These are phyloP conservation scores for Berkeleyomyces basicola DNA, from an alignment of 2,329 filamentous ascomycete genomes.

Conservation along the genomic window DNA sequence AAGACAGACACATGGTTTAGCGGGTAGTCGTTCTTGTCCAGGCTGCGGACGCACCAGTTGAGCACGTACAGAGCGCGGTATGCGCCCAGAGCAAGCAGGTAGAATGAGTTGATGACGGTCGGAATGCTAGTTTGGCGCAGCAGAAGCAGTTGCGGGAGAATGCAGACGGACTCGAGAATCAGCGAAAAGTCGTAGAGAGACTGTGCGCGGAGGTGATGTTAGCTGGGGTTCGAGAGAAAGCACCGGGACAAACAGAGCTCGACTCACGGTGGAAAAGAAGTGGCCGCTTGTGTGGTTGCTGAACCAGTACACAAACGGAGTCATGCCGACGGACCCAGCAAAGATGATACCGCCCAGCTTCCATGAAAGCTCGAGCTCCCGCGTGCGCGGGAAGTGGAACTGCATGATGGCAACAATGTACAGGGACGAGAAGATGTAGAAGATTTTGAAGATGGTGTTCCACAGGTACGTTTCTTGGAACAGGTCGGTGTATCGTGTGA, in stretches of 20 bases:
- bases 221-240: background rate
- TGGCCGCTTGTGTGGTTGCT: background rate
- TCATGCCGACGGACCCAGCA: conserved; percentile 44
- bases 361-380: conserved; percentile 86
- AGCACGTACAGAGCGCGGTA: conserved; percentile 82
- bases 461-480: conserved; percentile 42
- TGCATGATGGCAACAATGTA: conserved; percentile 86
- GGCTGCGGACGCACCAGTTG: conserved; percentile 67
- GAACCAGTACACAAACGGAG: conserved; percentile 41
- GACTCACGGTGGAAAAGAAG: conserved; percentile 32
- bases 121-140: conserved; percentile 89
- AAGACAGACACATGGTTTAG: conserved; percentile 61
- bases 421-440: conserved; percentile 69
- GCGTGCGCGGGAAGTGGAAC: conserved; percentile 67
- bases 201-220: conserved; percentile 27
- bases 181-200: conserved; percentile 77
- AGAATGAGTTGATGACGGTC: conserved; percentile 93
- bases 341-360: conserved; percentile 62
- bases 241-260: background rate
- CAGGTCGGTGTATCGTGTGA: conserved; percentile 73
- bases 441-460: conserved; percentile 74
- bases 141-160: conserved; percentile 80
- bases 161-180: conserved; percentile 78
- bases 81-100: conserved; percentile 70
- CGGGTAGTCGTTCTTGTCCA: conserved; percentile 39